Conservation (phyloP, 1,139 yeast species). For the Ogataea hybrid region DNA sequence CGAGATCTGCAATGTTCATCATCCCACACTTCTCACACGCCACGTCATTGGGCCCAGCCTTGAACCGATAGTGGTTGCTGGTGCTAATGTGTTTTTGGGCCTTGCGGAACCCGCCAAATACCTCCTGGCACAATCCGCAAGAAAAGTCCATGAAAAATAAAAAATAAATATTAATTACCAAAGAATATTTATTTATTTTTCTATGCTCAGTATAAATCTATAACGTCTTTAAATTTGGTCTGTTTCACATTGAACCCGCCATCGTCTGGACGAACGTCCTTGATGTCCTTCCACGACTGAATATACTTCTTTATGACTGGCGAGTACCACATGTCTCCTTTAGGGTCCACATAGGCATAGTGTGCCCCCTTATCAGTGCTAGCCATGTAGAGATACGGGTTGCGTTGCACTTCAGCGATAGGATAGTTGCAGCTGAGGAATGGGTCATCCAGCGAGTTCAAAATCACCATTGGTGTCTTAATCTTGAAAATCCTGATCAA, state of each 20-base stretch:
- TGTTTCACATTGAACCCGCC: conserved; percentile 18
- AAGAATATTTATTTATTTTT: neutral
- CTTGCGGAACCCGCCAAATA: conserved; percentile 9
- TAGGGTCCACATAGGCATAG: conserved; percentile 54
- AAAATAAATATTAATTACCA: neutral
- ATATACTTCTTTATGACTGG: conserved; percentile 63
- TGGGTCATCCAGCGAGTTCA: conserved; percentile 83
- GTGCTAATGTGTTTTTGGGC: conserved; percentile 43
- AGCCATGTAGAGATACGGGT: conserved; percentile 56
- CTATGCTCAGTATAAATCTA: conserved; percentile 12
- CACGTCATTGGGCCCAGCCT: conserved; percentile 39
- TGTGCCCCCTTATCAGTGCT: conserved; percentile 66
- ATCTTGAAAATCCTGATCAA: conserved; percentile 52
- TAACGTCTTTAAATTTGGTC: conserved; percentile 16
- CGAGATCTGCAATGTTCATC: conserved; percentile 52
- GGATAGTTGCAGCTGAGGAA: conserved; percentile 59
- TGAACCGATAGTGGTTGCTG: conserved; percentile 53
- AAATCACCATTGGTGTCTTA: conserved; percentile 63
- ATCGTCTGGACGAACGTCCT: conserved; percentile 19
- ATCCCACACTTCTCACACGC: conserved; percentile 60
- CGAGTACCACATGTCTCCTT: conserved; percentile 74
- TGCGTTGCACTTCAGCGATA: conserved; percentile 42
- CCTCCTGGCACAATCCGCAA: conserved; percentile 12
- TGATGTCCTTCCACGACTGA: conserved; percentile 43
- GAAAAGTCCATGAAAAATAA: conserved; percentile 1